Evolutionary conservation across 1,139 yeast genomes (phyloP).

Genomic region (Geotrichum siamense): DNA sequence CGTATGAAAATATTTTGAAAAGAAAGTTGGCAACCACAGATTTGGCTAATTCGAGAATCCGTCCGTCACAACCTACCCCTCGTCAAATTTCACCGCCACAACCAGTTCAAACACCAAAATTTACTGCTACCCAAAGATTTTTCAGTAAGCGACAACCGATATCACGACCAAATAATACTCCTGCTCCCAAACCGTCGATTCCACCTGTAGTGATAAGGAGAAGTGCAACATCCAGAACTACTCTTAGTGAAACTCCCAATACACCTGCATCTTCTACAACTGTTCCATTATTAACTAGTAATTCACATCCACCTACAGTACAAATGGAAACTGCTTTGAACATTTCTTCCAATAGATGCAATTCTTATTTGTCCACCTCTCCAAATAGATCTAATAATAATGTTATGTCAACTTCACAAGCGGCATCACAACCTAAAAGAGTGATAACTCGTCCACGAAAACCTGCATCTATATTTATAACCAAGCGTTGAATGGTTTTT

Average conservation of each 20-base stretch:
- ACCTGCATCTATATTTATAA: slow-evolving; percentile 13
- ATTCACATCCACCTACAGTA: not conserved
- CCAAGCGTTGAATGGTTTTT: slow-evolving; percentile 5
- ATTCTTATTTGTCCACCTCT: too few relatives aligned
- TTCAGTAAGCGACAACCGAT: not conserved
- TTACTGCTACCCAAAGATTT: not conserved
- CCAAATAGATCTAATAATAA: not conserved
- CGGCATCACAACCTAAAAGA: not conserved
- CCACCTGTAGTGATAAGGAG: not conserved
- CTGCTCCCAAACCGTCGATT: not conserved
- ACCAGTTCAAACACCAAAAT: not conserved
- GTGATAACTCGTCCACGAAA: slow-evolving; percentile 4
- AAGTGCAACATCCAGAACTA: not conserved
- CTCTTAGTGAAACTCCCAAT: slow-evolving; percentile 1
- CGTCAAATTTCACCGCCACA: not conserved
- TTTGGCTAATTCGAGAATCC: not conserved
- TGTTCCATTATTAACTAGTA: slow-evolving; percentile 1
- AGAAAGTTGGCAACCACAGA: not conserved
- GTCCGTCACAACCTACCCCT: not conserved
- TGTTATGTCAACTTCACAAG: not conserved
- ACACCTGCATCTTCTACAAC: not conserved
- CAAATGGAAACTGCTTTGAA: not conserved
- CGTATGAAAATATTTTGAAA: slow-evolving; percentile 2
- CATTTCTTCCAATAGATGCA: not conserved
- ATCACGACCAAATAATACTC: not conserved